Conservation (phyloP, 768 basidiomycete species). For the Boletus rex-veris region DNA sequence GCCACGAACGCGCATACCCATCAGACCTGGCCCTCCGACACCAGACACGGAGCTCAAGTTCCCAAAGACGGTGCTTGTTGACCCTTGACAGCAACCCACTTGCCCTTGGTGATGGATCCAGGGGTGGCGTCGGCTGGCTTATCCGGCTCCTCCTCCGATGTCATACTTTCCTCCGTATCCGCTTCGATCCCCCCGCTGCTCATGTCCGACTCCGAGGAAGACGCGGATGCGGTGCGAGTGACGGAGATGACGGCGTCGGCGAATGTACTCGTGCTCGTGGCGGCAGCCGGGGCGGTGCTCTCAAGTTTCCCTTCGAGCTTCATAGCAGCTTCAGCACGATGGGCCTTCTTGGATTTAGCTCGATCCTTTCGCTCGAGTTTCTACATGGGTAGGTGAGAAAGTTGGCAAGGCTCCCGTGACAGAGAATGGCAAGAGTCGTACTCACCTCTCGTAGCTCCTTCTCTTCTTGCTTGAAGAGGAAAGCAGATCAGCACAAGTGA, state of each 20-base stretch:
- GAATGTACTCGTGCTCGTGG: constrained; percentile 8
- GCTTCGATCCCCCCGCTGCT: constrained; percentile 62
- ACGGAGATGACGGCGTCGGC: constrained; percentile 20
- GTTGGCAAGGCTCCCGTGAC: not conserved
- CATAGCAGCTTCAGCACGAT: constrained; percentile 33
- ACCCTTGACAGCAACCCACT: constrained; percentile 75
- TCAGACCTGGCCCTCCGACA: not conserved
- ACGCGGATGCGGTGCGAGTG: constrained; percentile 33
- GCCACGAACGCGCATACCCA: not conserved
- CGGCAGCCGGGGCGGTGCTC: constrained; percentile 2
- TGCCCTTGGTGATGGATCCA: constrained; percentile 44
- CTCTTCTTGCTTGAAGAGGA: constrained; percentile 37
- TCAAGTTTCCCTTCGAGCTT: constrained; percentile 30
- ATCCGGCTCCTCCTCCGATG: constrained; percentile 65
- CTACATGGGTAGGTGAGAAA: constrained; percentile 24
- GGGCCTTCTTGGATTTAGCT: constrained; percentile 51
- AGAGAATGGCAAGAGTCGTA: not conserved
- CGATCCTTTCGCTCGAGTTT: constrained; percentile 57
- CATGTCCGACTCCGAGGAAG: constrained; percentile 58
- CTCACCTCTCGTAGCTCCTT: constrained; percentile 46
- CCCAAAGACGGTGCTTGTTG: constrained; percentile 24
- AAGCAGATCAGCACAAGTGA: constrained; percentile 19
- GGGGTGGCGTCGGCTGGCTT: constrained; percentile 29
- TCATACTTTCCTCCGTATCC: constrained; percentile 72
- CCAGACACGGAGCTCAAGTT: too few relatives aligned